These are phyloP conservation scores for Zasmidium citrigriseum DNA, from an alignment of 2,329 filamentous ascomycete genomes.

Conservation along the genomic window DNA sequence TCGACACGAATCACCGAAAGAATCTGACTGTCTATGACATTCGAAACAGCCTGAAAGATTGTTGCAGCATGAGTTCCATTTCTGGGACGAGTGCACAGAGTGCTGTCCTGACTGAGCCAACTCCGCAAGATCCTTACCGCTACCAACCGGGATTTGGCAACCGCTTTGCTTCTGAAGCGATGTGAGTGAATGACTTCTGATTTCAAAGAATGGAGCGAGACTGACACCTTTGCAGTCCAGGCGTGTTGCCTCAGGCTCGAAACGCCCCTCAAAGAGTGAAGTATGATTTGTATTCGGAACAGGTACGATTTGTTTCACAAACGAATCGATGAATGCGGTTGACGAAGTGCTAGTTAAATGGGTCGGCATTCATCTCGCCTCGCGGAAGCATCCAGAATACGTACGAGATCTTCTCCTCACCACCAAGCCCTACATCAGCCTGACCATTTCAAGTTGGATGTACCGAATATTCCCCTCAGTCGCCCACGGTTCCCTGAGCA, in stretches of 20 bases:
- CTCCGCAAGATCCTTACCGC: slow-evolving; percentile 22
- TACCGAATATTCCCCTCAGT: slow-evolving; percentile 36
- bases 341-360: slow-evolving; percentile 25
- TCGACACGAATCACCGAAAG: too few species aligned
- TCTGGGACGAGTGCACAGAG: slow-evolving; percentile 10
- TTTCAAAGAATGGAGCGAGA: neutral
- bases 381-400: slow-evolving; percentile 28
- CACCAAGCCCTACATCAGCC: neutral
- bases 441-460: slow-evolving; percentile 25
- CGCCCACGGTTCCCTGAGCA: slow-evolving; percentile 12
- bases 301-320: slow-evolving; percentile 11
- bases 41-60: too few species aligned
- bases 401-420: neutral
- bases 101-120: slow-evolving; percentile 11
- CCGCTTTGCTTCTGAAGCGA: slow-evolving; percentile 22
- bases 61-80: slow-evolving; percentile 5
- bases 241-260: slow-evolving; percentile 18
- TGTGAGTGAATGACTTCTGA: slow-evolving; percentile 14
- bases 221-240: slow-evolving; percentile 11
- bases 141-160: slow-evolving; percentile 28
- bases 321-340: neutral
- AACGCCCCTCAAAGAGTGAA: slow-evolving; percentile 39
- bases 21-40: too few species aligned
- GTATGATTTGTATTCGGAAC: slow-evolving; percentile 34
- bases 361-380: slow-evolving; percentile 31